A percentile compares a stretch with the other conserved stretches of the same genome.
Conservation (phyloP, 2,329 filamentous ascomycete genomes). For the Elsinoe ampelina region DNA sequence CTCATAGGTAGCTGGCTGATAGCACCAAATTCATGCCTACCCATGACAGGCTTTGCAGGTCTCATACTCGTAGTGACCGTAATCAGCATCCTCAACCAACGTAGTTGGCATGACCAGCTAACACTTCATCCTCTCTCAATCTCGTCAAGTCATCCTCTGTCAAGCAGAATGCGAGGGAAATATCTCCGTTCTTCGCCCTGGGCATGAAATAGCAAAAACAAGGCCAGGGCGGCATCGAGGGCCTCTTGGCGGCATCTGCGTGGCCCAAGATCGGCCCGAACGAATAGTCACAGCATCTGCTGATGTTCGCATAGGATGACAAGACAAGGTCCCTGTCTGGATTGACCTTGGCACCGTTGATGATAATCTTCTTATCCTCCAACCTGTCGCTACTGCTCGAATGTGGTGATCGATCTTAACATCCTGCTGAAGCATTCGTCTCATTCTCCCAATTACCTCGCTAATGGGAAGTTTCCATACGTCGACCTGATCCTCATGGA, state of each 20-base stretch:
- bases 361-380: background rate
- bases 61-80: too few relatives aligned
- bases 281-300: background rate
- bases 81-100: background rate
- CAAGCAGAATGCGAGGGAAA: background rate
- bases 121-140: background rate
- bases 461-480: background rate
- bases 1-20: too few relatives aligned
- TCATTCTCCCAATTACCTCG: background rate
- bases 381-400: background rate
- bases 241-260: background rate
- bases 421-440: background rate
- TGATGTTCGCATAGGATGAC: slow-evolving; percentile 7
- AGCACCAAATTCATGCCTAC: too few relatives aligned
- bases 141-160: background rate
- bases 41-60: too few relatives aligned
- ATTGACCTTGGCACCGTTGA: background rate
- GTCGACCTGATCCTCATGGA: background rate
- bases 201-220: slow-evolving; percentile 7
- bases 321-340: background rate
- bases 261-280: background rate
- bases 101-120: background rate
- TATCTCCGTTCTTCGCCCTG: background rate
- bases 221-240: background rate
- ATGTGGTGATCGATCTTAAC: background rate